These are phyloP conservation scores for Dictyostelium firmibasis DNA, from an alignment of 78 protist species.

Conservation along the genomic window DNA sequence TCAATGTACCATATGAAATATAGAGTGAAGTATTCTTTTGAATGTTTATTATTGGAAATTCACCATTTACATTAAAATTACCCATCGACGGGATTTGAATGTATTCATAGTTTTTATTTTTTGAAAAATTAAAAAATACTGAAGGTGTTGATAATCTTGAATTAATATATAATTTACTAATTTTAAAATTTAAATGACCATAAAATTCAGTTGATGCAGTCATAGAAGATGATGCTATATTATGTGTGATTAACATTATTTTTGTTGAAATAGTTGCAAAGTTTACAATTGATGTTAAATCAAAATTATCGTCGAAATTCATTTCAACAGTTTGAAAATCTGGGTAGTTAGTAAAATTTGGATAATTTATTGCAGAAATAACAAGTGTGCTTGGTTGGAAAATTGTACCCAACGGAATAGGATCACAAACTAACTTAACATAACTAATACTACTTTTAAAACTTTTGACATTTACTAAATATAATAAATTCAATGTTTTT, in stretches of 20 bases:
- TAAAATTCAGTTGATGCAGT: neutral
- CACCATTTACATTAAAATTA: neutral
- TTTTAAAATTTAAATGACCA: neutral
- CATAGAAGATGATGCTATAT: neutral
- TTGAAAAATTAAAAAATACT: neutral
- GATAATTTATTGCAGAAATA: neutral
- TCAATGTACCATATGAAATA: fast-evolving
- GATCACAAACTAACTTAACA: neutral
- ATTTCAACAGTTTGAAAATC: neutral
- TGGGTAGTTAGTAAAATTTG: neutral
- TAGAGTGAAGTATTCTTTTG: neutral
- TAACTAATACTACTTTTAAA: neutral
- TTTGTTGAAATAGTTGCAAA: neutral
- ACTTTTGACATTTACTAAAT: neutral
- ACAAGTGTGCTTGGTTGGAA: neutral
- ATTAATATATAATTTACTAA: neutral
- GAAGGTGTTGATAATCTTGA: neutral
- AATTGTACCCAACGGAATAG: neutral
- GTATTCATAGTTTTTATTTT: neutral
- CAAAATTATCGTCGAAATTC: neutral
- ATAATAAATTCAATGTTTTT: neutral
- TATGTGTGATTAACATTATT: neutral
- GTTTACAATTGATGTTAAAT: neutral
- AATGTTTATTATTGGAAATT: neutral
- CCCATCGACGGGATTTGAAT: neutral